Base-by-base conservation (phyloP, 2,329 filamentous ascomycete genomes). In the Aaosphaeria pasadenensis region DNA sequence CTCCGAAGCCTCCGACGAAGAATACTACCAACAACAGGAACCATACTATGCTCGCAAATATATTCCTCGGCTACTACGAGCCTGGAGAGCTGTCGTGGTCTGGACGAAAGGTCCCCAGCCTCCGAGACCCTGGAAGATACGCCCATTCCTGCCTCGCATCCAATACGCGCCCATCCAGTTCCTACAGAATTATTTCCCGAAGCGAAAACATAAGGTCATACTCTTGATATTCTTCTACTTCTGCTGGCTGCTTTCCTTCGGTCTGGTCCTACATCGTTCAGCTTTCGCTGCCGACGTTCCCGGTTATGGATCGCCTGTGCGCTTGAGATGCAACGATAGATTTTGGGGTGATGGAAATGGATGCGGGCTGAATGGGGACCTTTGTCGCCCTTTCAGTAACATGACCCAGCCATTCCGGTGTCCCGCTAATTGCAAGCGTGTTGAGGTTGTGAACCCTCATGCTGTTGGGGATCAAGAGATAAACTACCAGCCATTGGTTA, bases 331-430 rank as follows among this genome's bases (percentile, higher is more conserved):
- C 66, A 81, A 80, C 9, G 77, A 80, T 46, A 80, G 84, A 11
- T 89, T 88, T 62, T 94, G 88, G 87, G 69, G 62, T 39, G 74
- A 83, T 35, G 85, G 83, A 32, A 91, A 91, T 61, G 74, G 73
- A 9, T 94, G 89, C 65, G 88, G 88, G 1, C 62, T 92, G 11
- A 84, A 92, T 56, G 89, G 89, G 5, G 82, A 84, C 51, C 75
- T 83, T 44, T 94, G 89, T 62, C 82, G 88, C 6, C 89, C 89
- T 0, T 94, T 94, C 61, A 80, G 79, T 49, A 85, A 84, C 54
- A 81, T 75, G 47, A 82, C 83, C 0, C 84, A 90, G 57, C 77
- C 87, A 0, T 94, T 94, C 63, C 78, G 85, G 46, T 94, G 89
- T 60, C 83, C 87, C 1, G 87, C 84, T 11, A 85, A 84, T 58